A percentile compares a stretch with the other conserved stretches of the same genome.
Conservation (phyloP, 495 filamentous ascomycete species). For the Annulohypoxylon stygium region DNA sequence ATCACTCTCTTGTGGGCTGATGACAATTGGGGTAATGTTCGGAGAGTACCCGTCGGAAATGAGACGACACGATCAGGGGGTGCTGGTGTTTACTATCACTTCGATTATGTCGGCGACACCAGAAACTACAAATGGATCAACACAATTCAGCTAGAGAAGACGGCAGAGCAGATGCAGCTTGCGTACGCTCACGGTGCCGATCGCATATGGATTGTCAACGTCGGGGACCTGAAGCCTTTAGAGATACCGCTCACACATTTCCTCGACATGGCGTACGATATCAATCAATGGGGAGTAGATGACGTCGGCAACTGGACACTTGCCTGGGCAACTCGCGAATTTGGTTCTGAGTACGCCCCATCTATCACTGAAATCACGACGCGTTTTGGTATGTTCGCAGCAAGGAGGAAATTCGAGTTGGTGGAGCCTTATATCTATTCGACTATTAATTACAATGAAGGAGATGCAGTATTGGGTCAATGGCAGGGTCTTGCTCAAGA, state of each 20-base stretch:
- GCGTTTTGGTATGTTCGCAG: constrained; percentile 72
- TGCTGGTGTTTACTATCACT: constrained; percentile 83
- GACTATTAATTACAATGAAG: constrained; percentile 78
- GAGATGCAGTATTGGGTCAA: constrained; percentile 71
- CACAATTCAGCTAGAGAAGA: constrained; percentile 74
- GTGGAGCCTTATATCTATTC: constrained; percentile 74
- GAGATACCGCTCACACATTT: constrained; percentile 78
- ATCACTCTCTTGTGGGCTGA: constrained; percentile 81
- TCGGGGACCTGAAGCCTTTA: constrained; percentile 78
- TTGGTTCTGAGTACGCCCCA: constrained; percentile 63
- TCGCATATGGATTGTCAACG: constrained; percentile 81
- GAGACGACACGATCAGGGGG: constrained; percentile 73
- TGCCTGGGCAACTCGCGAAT: constrained; percentile 71
- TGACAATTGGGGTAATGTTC: constrained; percentile 80
- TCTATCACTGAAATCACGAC: constrained; percentile 69
- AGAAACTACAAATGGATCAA: constrained; percentile 80
- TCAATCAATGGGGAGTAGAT: constrained; percentile 65
- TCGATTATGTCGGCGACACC: constrained; percentile 77
- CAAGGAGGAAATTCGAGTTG: constrained; percentile 76
- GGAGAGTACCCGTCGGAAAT: constrained; percentile 71
- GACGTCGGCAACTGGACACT: constrained; percentile 69
- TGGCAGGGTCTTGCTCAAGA: constrained; percentile 69
- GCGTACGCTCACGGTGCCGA: constrained; percentile 72
- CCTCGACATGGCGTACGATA: constrained; percentile 76
- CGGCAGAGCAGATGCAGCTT: constrained; percentile 73